Conservation (phyloP, 2,329 filamentous ascomycete species). For the Laburnicola sp. region DNA sequence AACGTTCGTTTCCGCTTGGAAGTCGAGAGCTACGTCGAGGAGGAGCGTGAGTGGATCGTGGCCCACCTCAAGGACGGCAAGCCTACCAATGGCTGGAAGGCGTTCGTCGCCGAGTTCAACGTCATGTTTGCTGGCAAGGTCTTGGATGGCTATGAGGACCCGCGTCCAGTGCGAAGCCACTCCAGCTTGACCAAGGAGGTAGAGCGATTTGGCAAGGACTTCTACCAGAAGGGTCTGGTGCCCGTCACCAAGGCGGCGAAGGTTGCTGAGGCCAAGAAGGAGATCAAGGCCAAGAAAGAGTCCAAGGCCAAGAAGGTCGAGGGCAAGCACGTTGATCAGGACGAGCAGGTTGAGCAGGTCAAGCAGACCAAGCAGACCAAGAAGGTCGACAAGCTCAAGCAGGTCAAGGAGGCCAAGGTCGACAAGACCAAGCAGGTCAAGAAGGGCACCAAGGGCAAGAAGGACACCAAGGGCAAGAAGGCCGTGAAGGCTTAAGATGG, state of each 20-base stretch:
- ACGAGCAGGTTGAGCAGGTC: background rate
- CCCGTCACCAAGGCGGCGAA: slow-evolving; percentile 15
- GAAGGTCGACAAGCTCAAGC: no score
- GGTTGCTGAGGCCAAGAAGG: slow-evolving; percentile 12
- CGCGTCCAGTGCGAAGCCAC: slow-evolving; percentile 23
- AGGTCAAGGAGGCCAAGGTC: no score
- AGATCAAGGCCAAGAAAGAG: slow-evolving; percentile 1
- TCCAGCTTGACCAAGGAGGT: slow-evolving; percentile 34
- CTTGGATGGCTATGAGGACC: slow-evolving; percentile 5
- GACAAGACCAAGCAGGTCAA: no score
- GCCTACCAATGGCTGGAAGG: slow-evolving; percentile 27
- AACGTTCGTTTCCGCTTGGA: slow-evolving; percentile 27
- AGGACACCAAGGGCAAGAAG: no score
- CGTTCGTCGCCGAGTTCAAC: slow-evolving; percentile 33
- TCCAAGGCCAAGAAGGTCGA: background rate
- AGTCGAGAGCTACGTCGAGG: slow-evolving; percentile 24
- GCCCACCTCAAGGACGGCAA: slow-evolving; percentile 24
- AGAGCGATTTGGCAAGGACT: slow-evolving; percentile 29
- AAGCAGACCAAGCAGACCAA: background rate
- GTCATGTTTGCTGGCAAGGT: slow-evolving; percentile 22
- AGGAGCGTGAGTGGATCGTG: slow-evolving; percentile 32
- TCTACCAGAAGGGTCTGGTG: slow-evolving; percentile 26
- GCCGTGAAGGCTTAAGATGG: no score
- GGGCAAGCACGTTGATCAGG: background rate
- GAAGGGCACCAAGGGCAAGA: no score